phyloP scores from a whole-genome alignment of 768 basidiomycete genomes.

The Lactarius evosmus region DNA sequence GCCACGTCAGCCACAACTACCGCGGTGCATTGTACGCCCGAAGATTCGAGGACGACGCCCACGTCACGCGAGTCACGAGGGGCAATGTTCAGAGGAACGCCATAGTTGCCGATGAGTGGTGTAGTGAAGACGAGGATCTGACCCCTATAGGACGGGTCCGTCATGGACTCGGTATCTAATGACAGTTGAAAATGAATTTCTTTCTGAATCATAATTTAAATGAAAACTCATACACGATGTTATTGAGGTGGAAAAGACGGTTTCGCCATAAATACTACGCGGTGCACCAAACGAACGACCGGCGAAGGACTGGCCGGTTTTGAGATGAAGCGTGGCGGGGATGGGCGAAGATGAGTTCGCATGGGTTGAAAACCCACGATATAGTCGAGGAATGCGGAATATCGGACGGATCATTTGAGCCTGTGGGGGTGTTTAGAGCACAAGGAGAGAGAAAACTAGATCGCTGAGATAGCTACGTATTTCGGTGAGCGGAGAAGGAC shows the following conservation, averaged over 20 bases:
- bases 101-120: conserved; percentile 98
- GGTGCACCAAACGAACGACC: conserved; percentile 89
- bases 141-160: conserved; percentile 96
- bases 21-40: conserved; percentile 85
- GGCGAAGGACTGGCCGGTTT: conserved; percentile 88
- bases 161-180: conserved; percentile 99
- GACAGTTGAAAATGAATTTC: conserved; percentile 21
- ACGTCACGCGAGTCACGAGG: conserved; percentile 73
- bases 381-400: conserved; percentile 46
- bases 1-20: conserved; percentile 94
- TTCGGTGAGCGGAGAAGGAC: conserved; percentile 30
- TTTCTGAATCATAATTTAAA: not conserved
- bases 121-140: conserved; percentile 99
- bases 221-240: conserved; percentile 64
- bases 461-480: conserved; percentile 77
- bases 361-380: conserved; percentile 67
- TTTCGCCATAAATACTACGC: conserved; percentile 89
- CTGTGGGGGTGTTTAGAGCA: conserved; percentile 35
- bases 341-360: conserved; percentile 41
- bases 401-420: conserved; percentile 58
- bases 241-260: conserved; percentile 98
- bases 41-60: conserved; percentile 86
- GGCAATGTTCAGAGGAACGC: conserved; percentile 80
- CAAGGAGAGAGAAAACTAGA: conserved; percentile 78
- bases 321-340: conserved; percentile 88